These are phyloP conservation scores for Myotisia sp. DNA, from an alignment of 2,329 filamentous ascomycete species.

Conservation along the genomic window DNA sequence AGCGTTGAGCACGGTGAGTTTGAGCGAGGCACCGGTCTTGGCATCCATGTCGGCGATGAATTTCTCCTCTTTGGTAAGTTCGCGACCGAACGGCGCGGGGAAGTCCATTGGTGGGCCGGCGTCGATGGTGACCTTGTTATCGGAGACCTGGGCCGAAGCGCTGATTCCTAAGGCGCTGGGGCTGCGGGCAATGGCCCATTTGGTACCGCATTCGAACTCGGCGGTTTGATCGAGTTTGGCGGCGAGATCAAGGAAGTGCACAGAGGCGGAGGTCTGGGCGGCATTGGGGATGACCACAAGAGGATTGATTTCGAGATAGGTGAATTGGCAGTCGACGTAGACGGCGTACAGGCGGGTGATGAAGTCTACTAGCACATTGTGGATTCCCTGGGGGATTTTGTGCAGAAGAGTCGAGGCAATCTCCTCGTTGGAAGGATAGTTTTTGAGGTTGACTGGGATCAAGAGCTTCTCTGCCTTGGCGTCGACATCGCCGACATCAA, in stretches of 20 bases:
- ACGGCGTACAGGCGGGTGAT: constrained; percentile 96
- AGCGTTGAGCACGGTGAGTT: constrained; percentile 89
- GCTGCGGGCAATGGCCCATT: constrained; percentile 94
- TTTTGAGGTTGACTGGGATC: constrained; percentile 83
- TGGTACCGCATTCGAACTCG: constrained; percentile 97
- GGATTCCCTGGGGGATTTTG: constrained; percentile 86
- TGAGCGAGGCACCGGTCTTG: constrained; percentile 97
- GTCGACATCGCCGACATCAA: constrained; percentile 98
- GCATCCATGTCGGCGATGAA: constrained; percentile 98
- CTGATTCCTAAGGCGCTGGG: constrained; percentile 69
- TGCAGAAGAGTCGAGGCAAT: constrained; percentile 73
- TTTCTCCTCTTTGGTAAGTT: constrained; percentile 96
- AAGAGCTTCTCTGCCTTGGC: constrained; percentile 97
- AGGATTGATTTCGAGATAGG: constrained; percentile 99
- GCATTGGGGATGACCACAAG: constrained; percentile 94
- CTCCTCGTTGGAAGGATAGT: constrained; percentile 93
- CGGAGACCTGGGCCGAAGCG: constrained; percentile 47
- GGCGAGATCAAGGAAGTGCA: constrained; percentile 95
- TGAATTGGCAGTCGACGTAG: constrained; percentile 99
- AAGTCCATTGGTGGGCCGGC: constrained; percentile 97
- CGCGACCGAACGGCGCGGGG: constrained; percentile 95
- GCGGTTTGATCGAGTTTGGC: constrained; percentile 98
- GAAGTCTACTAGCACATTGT: constrained; percentile 98
- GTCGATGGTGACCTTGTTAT: constrained; percentile 78
- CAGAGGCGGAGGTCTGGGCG: constrained; percentile 78